Percentiles rank a stretch among this genome's conserved stretches.
These are phyloP conservation scores for Neurospora sp. DNA, from an alignment of 495 filamentous ascomycete genomes.

Conservation along the genomic window DNA sequence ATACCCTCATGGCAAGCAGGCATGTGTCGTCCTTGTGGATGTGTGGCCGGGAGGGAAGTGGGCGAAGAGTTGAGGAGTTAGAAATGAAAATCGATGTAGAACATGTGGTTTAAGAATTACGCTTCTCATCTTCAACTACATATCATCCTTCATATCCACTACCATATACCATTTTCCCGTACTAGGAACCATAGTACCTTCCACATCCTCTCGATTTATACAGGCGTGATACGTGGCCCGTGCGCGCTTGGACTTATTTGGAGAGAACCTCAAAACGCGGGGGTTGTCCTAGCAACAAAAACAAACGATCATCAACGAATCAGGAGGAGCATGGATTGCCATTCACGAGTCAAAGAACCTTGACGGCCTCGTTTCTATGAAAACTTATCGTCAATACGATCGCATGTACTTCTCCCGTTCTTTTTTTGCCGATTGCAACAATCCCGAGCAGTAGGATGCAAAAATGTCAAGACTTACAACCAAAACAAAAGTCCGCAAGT, in stretches of 20 bases:
- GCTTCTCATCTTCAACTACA: background rate
- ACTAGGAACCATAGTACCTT: background rate
- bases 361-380: background rate
- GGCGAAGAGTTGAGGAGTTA: background rate
- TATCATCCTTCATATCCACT: background rate
- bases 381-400: background rate
- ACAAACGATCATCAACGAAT: constrained; percentile 5
- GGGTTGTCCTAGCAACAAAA: constrained; percentile 9
- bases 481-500: constrained; percentile 27
- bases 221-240: background rate
- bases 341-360: background rate
- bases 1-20: background rate
- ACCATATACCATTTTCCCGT: background rate
- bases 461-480: constrained; percentile 19
- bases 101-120: background rate
- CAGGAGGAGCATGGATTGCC: background rate
- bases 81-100: background rate
- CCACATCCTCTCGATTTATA: background rate
- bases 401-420: background rate
- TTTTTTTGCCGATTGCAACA: background rate
- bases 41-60: background rate
- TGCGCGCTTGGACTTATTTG: background rate
- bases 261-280: background rate
- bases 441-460: background rate
- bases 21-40: background rate